These are phyloP conservation scores for Zhuliangozyma parablackwelliae DNA, from an alignment of 1,139 yeast species.

Conservation along the genomic window DNA sequence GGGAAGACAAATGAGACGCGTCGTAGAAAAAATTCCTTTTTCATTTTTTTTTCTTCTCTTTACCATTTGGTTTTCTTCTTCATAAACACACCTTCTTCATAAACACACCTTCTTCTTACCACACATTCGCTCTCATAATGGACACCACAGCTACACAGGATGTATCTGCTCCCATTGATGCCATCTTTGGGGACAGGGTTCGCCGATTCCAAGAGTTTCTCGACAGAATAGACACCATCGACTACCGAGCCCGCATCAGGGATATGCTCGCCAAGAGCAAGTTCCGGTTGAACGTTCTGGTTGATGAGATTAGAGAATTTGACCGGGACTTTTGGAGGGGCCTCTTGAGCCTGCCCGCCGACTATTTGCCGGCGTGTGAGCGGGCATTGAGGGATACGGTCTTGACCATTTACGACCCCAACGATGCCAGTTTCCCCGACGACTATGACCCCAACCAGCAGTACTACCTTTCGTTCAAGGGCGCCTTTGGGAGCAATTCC, in stretches of 20 bases:
- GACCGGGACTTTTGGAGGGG: slow-evolving; percentile 81
- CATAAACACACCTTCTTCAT: not conserved
- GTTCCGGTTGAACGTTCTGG: slow-evolving; percentile 66
- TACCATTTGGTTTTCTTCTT: not conserved
- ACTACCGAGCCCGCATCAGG: slow-evolving; percentile 66
- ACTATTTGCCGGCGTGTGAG: slow-evolving; percentile 85
- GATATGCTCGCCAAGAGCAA: slow-evolving; percentile 65
- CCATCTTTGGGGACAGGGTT: slow-evolving; percentile 71
- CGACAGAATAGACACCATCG: slow-evolving; percentile 46
- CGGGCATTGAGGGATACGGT: slow-evolving; percentile 82
- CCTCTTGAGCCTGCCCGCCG: slow-evolving; percentile 71
- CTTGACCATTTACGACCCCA: slow-evolving; percentile 59
- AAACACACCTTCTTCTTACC: not conserved
- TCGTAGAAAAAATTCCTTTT: slow-evolving; percentile 5
- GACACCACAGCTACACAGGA: slow-evolving; percentile 15
- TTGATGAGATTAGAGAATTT: slow-evolving; percentile 86
- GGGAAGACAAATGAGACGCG: slow-evolving; percentile 34
- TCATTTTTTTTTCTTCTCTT: too few relatives aligned
- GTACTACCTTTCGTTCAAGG: slow-evolving; percentile 78
- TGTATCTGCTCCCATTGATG: slow-evolving; percentile 32
- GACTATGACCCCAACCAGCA: slow-evolving; percentile 58
- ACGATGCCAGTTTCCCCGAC: slow-evolving; percentile 41
- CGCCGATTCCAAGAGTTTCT: slow-evolving; percentile 87
- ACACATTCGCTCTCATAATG: not conserved
- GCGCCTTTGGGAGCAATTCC: slow-evolving; percentile 86